phyloP scores from a whole-genome alignment of 306 rosid genomes.

The Leucaena leucocephala region DNA sequence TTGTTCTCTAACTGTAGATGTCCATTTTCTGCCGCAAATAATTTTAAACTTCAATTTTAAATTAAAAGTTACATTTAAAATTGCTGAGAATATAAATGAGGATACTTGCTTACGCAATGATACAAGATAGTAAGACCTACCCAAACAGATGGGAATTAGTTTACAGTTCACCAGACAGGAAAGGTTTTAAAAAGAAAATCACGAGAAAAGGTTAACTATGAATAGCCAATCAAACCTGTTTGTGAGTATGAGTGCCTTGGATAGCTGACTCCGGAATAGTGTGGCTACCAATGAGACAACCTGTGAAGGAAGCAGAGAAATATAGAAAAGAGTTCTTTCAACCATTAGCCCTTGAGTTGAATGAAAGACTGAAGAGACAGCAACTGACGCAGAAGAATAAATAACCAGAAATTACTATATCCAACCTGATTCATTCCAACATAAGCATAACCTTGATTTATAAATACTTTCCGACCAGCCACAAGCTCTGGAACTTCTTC shows the following conservation, averaged over 20 bases:
- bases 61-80: constrained; percentile 3
- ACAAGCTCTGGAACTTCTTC: constrained; percentile 98
- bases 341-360: constrained; percentile 7
- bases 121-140: background rate
- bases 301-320: constrained; percentile 47
- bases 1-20: constrained; percentile 72
- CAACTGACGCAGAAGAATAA: constrained; percentile 10
- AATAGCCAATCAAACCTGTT: constrained; percentile 64
- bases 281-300: constrained; percentile 81
- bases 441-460: constrained; percentile 80
- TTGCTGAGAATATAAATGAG: constrained; percentile 14
- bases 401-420: constrained; percentile 23
- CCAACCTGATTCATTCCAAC: constrained; percentile 87
- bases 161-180: background rate
- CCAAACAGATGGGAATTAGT: background rate
- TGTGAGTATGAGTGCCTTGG: constrained; percentile 81
- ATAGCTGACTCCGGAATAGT: constrained; percentile 79
- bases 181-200: background rate
- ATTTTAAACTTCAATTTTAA: constrained; percentile 32
- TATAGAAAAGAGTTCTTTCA: constrained; percentile 10
- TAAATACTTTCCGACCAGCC: constrained; percentile 78
- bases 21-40: constrained; percentile 84
- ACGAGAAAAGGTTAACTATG: background rate
- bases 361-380: constrained; percentile 23
- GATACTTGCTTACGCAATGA: constrained; percentile 5